A percentile compares a stretch with the other conserved stretches of the same genome.
phyloP scores from a whole-genome alignment of 306 rosid species.

The Leucaena leucocephala region DNA sequence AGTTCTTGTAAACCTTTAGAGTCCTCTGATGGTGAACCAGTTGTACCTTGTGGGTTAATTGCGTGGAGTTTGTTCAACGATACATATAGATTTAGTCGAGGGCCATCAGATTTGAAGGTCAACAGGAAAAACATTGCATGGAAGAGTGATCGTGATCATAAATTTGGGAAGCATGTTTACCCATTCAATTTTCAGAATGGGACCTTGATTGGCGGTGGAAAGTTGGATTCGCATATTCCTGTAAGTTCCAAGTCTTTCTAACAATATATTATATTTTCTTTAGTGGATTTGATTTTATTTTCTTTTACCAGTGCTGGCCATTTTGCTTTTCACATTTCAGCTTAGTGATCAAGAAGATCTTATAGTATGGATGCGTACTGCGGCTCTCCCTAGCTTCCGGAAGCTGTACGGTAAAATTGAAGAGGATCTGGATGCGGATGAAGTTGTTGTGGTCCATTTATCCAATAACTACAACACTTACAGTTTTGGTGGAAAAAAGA shows the following conservation, averaged over 20 bases:
- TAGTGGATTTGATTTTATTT: conserved; percentile 8
- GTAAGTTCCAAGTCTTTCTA: conserved; percentile 58
- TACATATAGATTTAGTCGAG: conserved; percentile 67
- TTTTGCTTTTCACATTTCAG: conserved; percentile 50
- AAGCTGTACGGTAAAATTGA: conserved; percentile 93
- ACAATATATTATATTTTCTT: background rate
- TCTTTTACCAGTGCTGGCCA: conserved; percentile 23
- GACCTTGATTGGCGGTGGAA: conserved; percentile 84
- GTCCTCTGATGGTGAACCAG: conserved; percentile 60
- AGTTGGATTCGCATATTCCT: conserved; percentile 69
- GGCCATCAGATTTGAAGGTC: conserved; percentile 67
- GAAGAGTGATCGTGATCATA: conserved; percentile 90
- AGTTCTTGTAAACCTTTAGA: conserved; percentile 77
- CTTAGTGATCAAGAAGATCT: conserved; percentile 97
- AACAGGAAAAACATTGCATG: conserved; percentile 90
- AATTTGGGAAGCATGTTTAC: conserved; percentile 86
- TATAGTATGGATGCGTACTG: conserved; percentile 97
- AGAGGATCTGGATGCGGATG: conserved; percentile 84
- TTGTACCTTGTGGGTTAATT: conserved; percentile 91
- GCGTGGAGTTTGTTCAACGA: conserved; percentile 98
- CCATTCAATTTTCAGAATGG: conserved; percentile 96
- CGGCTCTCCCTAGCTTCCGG: conserved; percentile 94
- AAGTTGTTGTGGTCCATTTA: conserved; percentile 67
- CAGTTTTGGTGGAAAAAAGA: conserved; percentile 93
- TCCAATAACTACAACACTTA: conserved; percentile 84